Percentiles rank a stretch among this genome's conserved stretches.
These are phyloP conservation scores for Taphrina populina DNA, from an alignment of 1,139 yeast genomes.

Conservation along the genomic window DNA sequence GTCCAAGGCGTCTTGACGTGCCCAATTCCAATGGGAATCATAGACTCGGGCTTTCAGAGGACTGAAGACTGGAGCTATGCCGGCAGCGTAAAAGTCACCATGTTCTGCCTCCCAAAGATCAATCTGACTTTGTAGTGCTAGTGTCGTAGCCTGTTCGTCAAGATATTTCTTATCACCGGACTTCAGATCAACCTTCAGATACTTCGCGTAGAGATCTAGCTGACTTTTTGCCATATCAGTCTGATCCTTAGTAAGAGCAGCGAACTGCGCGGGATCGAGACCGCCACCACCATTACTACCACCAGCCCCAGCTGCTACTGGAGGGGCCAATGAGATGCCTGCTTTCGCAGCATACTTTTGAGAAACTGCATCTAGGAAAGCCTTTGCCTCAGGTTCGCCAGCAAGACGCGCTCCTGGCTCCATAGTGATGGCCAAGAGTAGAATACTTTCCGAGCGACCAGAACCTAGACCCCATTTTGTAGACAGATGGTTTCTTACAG, in stretches of 20 bases:
- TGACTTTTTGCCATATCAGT: conserved; percentile 89
- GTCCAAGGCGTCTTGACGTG: conserved; percentile 91
- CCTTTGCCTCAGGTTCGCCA: conserved; percentile 84
- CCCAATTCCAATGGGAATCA: conserved; percentile 99
- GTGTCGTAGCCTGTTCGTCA: conserved; percentile 84
- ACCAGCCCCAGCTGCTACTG: conserved; percentile 55
- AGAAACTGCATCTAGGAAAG: conserved; percentile 76
- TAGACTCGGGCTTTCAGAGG: conserved; percentile 91
- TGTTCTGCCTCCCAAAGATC: conserved; percentile 93
- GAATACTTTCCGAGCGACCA: conserved; percentile 91
- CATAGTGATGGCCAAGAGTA: conserved; percentile 75
- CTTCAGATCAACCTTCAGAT: conserved; percentile 86
- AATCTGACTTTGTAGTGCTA: conserved; percentile 78
- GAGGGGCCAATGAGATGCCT: conserved; percentile 73
- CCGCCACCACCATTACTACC: conserved; percentile 81
- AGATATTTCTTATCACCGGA: conserved; percentile 83
- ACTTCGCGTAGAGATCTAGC: conserved; percentile 89
- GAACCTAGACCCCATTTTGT: conserved; percentile 85
- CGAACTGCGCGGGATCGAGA: conserved; percentile 93
- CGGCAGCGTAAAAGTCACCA: conserved; percentile 91
- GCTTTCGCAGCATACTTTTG: conserved; percentile 80
- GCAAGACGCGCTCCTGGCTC: conserved; percentile 91
- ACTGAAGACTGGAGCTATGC: conserved; percentile 86
- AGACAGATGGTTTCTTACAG: conserved; percentile 87
- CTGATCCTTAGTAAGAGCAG: conserved; percentile 87